Percentiles rank a stretch among this genome's conserved stretches.
phyloP scores from a whole-genome alignment of 495 filamentous ascomycete genomes.

The Hypoxylon intermedium region DNA sequence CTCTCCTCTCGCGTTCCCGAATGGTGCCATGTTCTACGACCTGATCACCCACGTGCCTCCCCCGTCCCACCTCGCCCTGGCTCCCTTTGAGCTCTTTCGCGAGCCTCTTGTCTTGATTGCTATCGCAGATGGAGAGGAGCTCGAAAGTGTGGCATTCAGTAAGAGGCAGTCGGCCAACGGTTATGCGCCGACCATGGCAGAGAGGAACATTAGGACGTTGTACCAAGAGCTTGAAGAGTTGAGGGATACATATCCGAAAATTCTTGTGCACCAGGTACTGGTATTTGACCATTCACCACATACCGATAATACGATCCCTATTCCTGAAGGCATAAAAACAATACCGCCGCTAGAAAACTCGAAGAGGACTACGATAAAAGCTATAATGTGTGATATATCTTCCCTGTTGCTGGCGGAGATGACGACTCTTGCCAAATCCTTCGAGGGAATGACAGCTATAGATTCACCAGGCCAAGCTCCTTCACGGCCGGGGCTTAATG shows the following conservation, averaged over 20 bases:
- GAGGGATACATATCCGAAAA: conserved; percentile 73
- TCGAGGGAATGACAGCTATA: conserved; percentile 79
- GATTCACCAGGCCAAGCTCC: conserved; percentile 71
- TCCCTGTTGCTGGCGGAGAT: conserved; percentile 84
- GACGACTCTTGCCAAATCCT: conserved; percentile 81
- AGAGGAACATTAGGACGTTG: conserved; percentile 59
- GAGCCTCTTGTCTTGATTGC: conserved; percentile 82
- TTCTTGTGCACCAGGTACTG: conserved; percentile 77
- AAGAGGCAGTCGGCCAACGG: conserved; percentile 55
- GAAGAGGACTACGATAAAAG: conserved; percentile 90
- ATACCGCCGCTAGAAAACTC: conserved; percentile 76
- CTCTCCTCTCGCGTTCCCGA: conserved; percentile 89
- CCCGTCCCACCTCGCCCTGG: conserved; percentile 75
- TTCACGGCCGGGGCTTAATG: conserved; percentile 42
- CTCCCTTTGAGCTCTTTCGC: conserved; percentile 84
- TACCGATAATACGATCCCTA: conserved; percentile 49
- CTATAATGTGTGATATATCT: conserved; percentile 90
- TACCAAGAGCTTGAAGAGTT: conserved; percentile 73
- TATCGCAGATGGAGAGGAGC: conserved; percentile 73
- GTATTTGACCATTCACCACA: conserved; percentile 73
- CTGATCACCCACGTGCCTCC: conserved; percentile 80
- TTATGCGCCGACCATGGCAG: conserved; percentile 51
- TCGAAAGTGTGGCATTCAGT: conserved; percentile 55
- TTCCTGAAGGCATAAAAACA: conserved; percentile 69
- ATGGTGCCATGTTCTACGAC: conserved; percentile 88